These are phyloP conservation scores for Populus euphratica DNA, from an alignment of 345 rosid genomes.

Conservation along the genomic window DNA sequence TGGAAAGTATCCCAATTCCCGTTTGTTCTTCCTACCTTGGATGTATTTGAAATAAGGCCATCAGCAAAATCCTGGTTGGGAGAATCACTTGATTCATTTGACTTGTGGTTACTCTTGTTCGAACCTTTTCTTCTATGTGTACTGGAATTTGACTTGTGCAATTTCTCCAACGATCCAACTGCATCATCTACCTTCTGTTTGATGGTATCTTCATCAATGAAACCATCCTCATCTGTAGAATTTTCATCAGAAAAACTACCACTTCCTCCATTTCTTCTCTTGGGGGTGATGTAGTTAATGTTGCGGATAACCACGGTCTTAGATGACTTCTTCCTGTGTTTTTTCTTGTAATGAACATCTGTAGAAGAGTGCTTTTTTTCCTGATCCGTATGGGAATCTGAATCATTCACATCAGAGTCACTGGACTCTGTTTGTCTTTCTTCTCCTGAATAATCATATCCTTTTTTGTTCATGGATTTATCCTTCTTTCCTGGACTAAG, in stretches of 20 bases:
- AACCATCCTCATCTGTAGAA: slow-evolving; percentile 46
- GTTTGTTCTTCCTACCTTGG: slow-evolving; percentile 35
- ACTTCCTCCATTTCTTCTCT: slow-evolving; percentile 55
- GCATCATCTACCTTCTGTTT: slow-evolving; percentile 54
- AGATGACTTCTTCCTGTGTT: slow-evolving; percentile 55
- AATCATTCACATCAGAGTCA: slow-evolving; percentile 49
- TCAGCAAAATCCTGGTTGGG: slow-evolving; percentile 16
- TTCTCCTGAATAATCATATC: slow-evolving; percentile 40
- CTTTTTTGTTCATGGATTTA: slow-evolving; percentile 39
- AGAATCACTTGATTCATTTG: slow-evolving; percentile 25
- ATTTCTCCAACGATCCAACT: slow-evolving; percentile 46
- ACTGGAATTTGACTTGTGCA: slow-evolving; percentile 29
- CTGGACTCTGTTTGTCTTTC: slow-evolving; percentile 45
- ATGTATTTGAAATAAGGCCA: slow-evolving; percentile 15
- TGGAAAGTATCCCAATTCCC: slow-evolving; percentile 73
- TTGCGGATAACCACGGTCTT: slow-evolving; percentile 77
- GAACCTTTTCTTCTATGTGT: slow-evolving; percentile 27
- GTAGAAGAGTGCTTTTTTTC: slow-evolving; percentile 44
- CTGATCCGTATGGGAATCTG: slow-evolving; percentile 39
- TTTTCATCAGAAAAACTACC: slow-evolving; percentile 34
- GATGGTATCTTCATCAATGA: slow-evolving; percentile 46
- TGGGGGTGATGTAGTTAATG: slow-evolving; percentile 80
- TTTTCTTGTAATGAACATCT: slow-evolving; percentile 36
- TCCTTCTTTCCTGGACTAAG: slow-evolving; percentile 30
- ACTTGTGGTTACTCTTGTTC: slow-evolving; percentile 18